These are phyloP conservation scores for Aureobasidium sp. DNA, from an alignment of 2,329 filamentous ascomycete species.

Conservation along the genomic window DNA sequence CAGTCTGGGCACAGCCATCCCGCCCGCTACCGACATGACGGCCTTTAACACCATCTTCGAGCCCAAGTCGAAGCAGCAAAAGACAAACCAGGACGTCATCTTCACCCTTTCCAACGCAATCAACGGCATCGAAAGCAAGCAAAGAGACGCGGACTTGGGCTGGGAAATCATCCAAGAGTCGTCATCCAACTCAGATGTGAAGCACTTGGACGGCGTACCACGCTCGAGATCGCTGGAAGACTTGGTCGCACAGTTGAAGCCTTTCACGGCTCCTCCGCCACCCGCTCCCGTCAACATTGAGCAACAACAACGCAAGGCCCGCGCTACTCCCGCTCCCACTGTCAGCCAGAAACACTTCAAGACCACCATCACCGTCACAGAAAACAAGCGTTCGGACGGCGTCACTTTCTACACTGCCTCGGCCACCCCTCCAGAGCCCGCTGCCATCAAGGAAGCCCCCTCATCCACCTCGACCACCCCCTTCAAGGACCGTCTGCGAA, in stretches of 20 bases:
- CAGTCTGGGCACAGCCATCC: slow-evolving; percentile 75
- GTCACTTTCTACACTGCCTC: slow-evolving; percentile 45
- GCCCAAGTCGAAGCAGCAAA: slow-evolving; percentile 37
- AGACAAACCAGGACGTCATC: slow-evolving; percentile 32
- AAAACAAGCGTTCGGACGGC: slow-evolving; percentile 44
- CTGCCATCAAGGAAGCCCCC: slow-evolving; percentile 23
- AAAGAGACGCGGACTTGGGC: slow-evolving; percentile 30
- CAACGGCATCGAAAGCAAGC: slow-evolving; percentile 29
- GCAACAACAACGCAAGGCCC: slow-evolving; percentile 3
- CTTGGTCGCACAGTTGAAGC: slow-evolving; percentile 46
- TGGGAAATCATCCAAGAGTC: slow-evolving; percentile 32
- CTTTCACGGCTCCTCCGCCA: slow-evolving; percentile 77
- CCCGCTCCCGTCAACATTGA: slow-evolving; percentile 48
- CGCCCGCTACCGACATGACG: slow-evolving; percentile 60
- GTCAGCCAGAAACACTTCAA: slow-evolving; percentile 16
- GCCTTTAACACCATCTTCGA: slow-evolving; percentile 79
- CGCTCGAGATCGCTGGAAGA: slow-evolving; percentile 31
- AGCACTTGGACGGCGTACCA: slow-evolving; percentile 27
- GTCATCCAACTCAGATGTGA: slow-evolving; percentile 23
- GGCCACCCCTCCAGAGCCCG: slow-evolving; percentile 33
- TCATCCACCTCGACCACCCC: slow-evolving; percentile 27
- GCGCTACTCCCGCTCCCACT: slow-evolving; percentile 6
- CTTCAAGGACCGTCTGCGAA: slow-evolving; percentile 64
- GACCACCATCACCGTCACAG: slow-evolving; percentile 37
- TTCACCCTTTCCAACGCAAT: slow-evolving; percentile 38